A percentile compares a stretch with the other conserved stretches of the same genome.
Evolutionary conservation across 805 yeast species (phyloP).

Genomic region (Ogataea angusta): DNA sequence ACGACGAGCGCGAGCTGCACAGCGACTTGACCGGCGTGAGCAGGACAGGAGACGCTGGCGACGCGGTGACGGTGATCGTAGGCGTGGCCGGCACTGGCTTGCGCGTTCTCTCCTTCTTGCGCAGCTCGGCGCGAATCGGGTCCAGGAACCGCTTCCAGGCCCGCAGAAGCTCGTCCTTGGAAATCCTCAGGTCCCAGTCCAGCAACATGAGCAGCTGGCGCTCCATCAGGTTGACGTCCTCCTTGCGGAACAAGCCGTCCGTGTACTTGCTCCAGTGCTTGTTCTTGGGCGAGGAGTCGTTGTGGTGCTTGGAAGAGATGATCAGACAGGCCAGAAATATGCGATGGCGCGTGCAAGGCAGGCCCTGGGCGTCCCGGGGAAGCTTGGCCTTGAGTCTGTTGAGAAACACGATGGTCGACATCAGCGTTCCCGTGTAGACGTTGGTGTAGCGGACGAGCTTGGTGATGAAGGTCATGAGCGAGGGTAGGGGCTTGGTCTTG

Average conservation of each 20-base stretch:
- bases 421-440: constrained; percentile 75
- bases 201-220: constrained; percentile 65
- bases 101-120: constrained; percentile 31
- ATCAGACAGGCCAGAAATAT: constrained; percentile 72
- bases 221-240: constrained; percentile 78
- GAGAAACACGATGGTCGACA: constrained; percentile 69
- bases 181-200: constrained; percentile 64
- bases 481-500: constrained; percentile 50
- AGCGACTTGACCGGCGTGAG: constrained; percentile 1
- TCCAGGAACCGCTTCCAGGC: constrained; percentile 45
- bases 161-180: constrained; percentile 40
- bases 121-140: constrained; percentile 44
- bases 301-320: constrained; percentile 68
- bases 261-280: constrained; percentile 78
- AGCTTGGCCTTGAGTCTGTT: constrained; percentile 56
- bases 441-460: constrained; percentile 70
- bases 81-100: constrained; percentile 17
- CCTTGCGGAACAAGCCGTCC: constrained; percentile 63
- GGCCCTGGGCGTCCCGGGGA: constrained; percentile 70
- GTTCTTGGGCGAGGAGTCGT: constrained; percentile 76
- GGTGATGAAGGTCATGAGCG: constrained; percentile 71
- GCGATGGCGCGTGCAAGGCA: constrained; percentile 78
- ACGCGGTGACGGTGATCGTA: neutral
- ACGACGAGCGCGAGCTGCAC: constrained; percentile 20
- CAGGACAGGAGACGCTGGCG: neutral